Conservation (phyloP, 2,329 filamentous ascomycete genomes). For the Penicillium sp. region DNA sequence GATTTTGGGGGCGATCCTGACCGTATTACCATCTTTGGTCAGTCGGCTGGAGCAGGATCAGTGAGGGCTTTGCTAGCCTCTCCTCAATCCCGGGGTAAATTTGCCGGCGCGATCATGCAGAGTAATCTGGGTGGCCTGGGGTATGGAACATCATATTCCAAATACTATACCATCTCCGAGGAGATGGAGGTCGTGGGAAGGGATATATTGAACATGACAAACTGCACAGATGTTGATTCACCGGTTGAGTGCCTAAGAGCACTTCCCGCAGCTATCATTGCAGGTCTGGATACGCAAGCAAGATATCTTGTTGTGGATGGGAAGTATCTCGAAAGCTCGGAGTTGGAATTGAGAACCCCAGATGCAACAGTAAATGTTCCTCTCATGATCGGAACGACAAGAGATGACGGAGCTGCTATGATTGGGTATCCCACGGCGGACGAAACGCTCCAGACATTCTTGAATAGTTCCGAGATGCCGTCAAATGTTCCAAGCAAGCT, state of each 20-base stretch:
- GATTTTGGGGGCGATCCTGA: conserved; percentile 54
- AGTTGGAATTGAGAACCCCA: conserved; percentile 18
- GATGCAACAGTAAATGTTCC: conserved; percentile 24
- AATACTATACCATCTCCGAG: conserved; percentile 61
- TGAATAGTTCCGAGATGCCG: conserved; percentile 32
- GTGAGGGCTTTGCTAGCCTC: conserved; percentile 55
- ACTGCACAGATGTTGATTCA: conserved; percentile 54
- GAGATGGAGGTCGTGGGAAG: conserved; percentile 55
- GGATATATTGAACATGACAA: conserved; percentile 56
- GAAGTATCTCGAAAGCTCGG: conserved; percentile 17
- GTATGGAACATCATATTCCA: conserved; percentile 62
- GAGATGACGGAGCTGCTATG: conserved; percentile 49
- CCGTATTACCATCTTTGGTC: conserved; percentile 52
- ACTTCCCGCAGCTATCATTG: conserved; percentile 15
- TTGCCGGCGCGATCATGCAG: conserved; percentile 28
- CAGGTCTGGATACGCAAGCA: conserved; percentile 11
- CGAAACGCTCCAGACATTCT: conserved; percentile 53
- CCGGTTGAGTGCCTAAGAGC: conserved; percentile 54
- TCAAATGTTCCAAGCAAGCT: conserved; percentile 10
- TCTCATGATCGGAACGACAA: conserved; percentile 25
- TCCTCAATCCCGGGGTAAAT: conserved; percentile 20
- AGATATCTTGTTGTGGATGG: conserved; percentile 28
- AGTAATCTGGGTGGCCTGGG: conserved; percentile 60
- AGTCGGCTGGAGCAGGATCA: conserved; percentile 60
- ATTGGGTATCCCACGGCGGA: conserved; percentile 46